A percentile compares a stretch with the other conserved stretches of the same genome.
Conservation (phyloP, 768 basidiomycete genomes). For the Galerina sulciceps region DNA sequence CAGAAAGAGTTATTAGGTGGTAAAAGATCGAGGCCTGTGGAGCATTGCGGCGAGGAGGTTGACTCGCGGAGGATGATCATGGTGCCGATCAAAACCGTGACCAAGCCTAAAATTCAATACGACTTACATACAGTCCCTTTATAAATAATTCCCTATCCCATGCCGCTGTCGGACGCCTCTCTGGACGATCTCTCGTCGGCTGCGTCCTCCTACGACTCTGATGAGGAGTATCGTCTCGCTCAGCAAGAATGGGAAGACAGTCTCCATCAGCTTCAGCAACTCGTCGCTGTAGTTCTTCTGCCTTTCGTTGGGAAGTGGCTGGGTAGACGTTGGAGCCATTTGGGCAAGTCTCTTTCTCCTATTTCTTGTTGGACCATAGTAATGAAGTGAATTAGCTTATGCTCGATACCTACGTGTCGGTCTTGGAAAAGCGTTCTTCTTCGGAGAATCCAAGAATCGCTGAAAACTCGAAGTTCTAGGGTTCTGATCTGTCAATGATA, state of each 20-base stretch:
- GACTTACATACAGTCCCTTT: constrained; percentile 18
- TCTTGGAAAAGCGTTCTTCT: constrained; percentile 64
- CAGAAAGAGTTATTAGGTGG: constrained; percentile 4
- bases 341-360: constrained; percentile 60
- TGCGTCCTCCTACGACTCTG: constrained; percentile 61
- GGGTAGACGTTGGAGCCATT: constrained; percentile 84
- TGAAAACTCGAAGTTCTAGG: background rate
- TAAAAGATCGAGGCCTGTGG: constrained; percentile 18
- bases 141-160: constrained; percentile 36
- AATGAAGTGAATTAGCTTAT: constrained; percentile 51
- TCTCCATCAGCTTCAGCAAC: constrained; percentile 79
- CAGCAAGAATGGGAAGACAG: constrained; percentile 96
- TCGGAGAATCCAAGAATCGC: constrained; percentile 31
- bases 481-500: background rate
- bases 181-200: constrained; percentile 62
- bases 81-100: constrained; percentile 19
- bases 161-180: constrained; percentile 68
- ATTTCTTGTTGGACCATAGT: constrained; percentile 2
- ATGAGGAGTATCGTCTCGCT: constrained; percentile 75
- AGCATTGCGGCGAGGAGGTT: constrained; percentile 11
- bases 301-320: constrained; percentile 90
- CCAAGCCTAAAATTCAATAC: background rate
- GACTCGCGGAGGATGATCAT: background rate
- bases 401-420: constrained; percentile 73
- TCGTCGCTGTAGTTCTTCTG: constrained; percentile 78